Evolutionary conservation across 2,329 filamentous ascomycete species (phyloP).

Genomic region (Cordyceps cateniannulata): DNA sequence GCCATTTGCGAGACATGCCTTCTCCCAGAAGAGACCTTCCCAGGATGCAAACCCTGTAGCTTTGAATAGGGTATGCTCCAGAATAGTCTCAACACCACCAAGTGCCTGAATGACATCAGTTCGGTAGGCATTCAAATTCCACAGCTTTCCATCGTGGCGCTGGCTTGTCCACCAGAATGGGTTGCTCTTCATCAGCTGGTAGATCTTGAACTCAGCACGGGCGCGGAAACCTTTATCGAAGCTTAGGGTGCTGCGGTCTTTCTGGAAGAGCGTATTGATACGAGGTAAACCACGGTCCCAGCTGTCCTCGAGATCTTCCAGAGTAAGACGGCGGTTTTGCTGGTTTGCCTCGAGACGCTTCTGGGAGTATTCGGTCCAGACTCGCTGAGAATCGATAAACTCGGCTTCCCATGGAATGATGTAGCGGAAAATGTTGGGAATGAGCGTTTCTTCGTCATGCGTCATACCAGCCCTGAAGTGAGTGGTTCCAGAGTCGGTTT

Average conservation of each 20-base stretch:
- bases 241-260: constrained; percentile 90
- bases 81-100: constrained; percentile 93
- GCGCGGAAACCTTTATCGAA: constrained; percentile 98
- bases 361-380: constrained; percentile 99
- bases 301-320: constrained; percentile 95
- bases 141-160: constrained; percentile 92
- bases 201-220: constrained; percentile 94
- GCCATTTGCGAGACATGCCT: constrained; percentile 41
- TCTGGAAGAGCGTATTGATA: constrained; percentile 99
- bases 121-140: constrained; percentile 93
- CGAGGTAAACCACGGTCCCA: constrained; percentile 96
- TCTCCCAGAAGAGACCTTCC: constrained; percentile 94
- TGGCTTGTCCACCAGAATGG: constrained; percentile 99
- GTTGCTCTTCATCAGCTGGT: constrained; percentile 98
- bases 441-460: constrained; percentile 93
- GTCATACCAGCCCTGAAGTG: constrained; percentile 98
- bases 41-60: constrained; percentile 94
- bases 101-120: constrained; percentile 96
- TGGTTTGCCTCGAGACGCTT: constrained; percentile 96
- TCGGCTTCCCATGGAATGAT: constrained; percentile 99
- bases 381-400: constrained; percentile 96
- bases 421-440: constrained; percentile 98
- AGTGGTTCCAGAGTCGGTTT: constrained; percentile 94
- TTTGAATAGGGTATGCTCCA: constrained; percentile 95
- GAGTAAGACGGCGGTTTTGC: constrained; percentile 86